A percentile compares a stretch with the other conserved stretches of the same genome.
Conservation (phyloP, 1,284 basidiomycete species). For the Thelephora terrestris region DNA sequence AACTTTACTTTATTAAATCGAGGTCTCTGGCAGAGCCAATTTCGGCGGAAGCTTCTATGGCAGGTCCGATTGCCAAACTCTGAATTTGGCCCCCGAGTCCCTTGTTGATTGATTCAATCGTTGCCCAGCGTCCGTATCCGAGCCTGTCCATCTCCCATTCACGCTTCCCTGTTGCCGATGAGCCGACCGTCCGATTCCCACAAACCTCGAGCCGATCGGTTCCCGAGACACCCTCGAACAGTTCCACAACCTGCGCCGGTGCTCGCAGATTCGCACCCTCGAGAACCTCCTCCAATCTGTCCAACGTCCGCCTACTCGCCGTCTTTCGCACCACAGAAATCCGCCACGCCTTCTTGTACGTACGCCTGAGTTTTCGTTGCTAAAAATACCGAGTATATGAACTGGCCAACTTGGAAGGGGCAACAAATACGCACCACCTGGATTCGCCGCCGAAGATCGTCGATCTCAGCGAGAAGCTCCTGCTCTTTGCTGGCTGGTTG, state of each 20-base stretch:
- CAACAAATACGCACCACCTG: conserved; percentile 39
- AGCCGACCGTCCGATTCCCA: too few relatives aligned
- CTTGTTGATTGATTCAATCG: conserved; percentile 39
- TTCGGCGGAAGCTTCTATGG: conserved; percentile 14
- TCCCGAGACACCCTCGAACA: too few relatives aligned
- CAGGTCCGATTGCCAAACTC: conserved; percentile 16
- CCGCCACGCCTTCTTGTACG: conserved; percentile 37
- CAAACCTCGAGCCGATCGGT: too few relatives aligned
- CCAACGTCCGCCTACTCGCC: too few relatives aligned
- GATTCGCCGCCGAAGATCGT: conserved; percentile 43
- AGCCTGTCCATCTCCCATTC: conserved; percentile 59
- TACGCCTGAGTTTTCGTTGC: conserved; percentile 54
- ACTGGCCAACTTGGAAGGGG: background rate
- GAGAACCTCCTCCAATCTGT: too few relatives aligned
- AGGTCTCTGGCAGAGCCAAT: conserved; percentile 19
- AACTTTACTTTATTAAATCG: too few relatives aligned
- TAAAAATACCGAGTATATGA: conserved; percentile 19
- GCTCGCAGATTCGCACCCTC: too few relatives aligned
- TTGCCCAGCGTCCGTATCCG: conserved; percentile 63
- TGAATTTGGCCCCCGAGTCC: conserved; percentile 12
- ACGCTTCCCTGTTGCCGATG: conserved; percentile 42
- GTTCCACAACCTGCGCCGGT: too few relatives aligned
- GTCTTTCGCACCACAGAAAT: conserved; percentile 33
- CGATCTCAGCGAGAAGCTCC: conserved; percentile 52
- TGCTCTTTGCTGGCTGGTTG: conserved; percentile 39